These are phyloP conservation scores for Miamiensis avidus DNA, from an alignment of 169 alveolate species.

Conservation along the genomic window DNA sequence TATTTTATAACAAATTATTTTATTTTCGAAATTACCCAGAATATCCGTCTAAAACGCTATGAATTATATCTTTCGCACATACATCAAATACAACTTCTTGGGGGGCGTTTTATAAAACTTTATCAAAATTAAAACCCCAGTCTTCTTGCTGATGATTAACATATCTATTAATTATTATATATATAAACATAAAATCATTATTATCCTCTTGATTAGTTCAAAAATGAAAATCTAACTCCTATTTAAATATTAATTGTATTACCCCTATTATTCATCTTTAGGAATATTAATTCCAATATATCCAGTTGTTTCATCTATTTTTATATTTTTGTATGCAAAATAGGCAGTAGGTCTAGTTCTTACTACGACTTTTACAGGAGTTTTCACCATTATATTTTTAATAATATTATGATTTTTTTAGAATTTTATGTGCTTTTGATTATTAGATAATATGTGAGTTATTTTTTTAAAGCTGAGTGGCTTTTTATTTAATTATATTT, in stretches of 20 bases:
- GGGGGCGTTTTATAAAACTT: conserved; percentile 74
- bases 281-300: conserved; percentile 72
- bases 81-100: conserved; percentile 86
- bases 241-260: too few relatives aligned
- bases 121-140: conserved; percentile 84
- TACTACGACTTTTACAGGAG: conserved; percentile 87
- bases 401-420: too few relatives aligned
- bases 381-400: conserved; percentile 63
- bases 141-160: conserved; percentile 84
- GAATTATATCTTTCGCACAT: conserved; percentile 75
- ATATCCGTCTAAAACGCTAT: conserved; percentile 87
- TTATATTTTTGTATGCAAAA: conserved; percentile 77
- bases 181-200: conserved; percentile 9
- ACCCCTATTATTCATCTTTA: conserved; percentile 43
- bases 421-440: too few relatives aligned
- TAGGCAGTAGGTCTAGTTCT: conserved; percentile 89
- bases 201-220: too few relatives aligned
- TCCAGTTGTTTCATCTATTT: conserved; percentile 72
- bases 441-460: too few relatives aligned
- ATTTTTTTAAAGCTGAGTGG: too few relatives aligned
- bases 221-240: too few relatives aligned
- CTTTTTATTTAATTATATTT: too few relatives aligned
- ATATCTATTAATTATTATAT: conserved; percentile 50
- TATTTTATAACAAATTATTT: not conserved
- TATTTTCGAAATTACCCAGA: conserved; percentile 38